Base-by-base conservation (phyloP, 1,284 basidiomycete species). In the Pseudozyma sp. region DNA sequence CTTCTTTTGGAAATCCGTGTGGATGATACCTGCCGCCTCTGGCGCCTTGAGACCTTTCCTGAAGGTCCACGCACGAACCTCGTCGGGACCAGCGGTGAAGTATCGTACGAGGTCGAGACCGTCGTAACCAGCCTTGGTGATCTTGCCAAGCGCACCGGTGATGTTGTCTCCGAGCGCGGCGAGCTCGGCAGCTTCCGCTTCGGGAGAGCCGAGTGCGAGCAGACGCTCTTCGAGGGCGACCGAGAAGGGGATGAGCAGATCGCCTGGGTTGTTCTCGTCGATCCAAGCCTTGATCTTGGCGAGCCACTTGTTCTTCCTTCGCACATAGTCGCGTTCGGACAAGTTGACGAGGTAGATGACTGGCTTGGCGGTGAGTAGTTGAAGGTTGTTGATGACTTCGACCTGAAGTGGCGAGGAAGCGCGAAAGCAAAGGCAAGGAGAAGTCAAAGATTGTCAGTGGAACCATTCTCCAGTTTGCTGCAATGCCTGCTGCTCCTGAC, bases 271-370 rank as follows among this genome's bases (percentile, higher is more conserved):
- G 88, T 98, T 90, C 83, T 91, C 89, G 87, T 99, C 95, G 82
- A 99, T 97, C 96, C 97, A 99, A 30, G 87, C 92, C 86, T 98
- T 97, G 89, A 99, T 99, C 87, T 97, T 97, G 29, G 95, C 89
- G 31, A 99, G 87, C 94, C 96, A 99, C 88, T 98, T 99, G 88
- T 98, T 99, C 91, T 98, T 99, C 87, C 97, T 97, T 69, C 97
- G 90, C 64, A 94, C 87, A 83, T 94, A 99, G 86, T 99, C 97
- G 77, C 90, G 90, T 86, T 99, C 96, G 68, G 93, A 94, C 55
- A 99, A 87, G 87, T 99, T 99, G 86, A 99, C 94, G 49, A 99
- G 92, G 87, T 99, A 99, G 60, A 93, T 97, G 76, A 99, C 94
- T 46, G 96, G 93, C 85, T 99, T 99, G 69, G 97, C 95, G 24